phyloP scores from a whole-genome alignment of 2,329 filamentous ascomycete species.

The Apiospora phragmitis region DNA sequence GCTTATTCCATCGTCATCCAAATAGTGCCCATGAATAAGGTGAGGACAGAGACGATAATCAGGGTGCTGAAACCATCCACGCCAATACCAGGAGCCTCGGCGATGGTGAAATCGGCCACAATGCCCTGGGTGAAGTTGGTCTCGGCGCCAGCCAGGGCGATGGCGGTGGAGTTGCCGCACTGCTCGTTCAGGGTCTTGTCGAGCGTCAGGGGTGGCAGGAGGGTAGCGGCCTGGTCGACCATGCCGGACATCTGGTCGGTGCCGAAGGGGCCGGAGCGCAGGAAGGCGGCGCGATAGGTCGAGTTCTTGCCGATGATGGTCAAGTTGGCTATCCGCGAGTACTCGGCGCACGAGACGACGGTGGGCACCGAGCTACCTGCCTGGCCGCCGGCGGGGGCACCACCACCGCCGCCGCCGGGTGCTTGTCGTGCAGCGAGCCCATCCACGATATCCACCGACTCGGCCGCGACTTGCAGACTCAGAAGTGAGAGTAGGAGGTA shows the following conservation, averaged over 20 bases:
- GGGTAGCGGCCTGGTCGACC: constrained; percentile 41
- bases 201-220: constrained; percentile 37
- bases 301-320: constrained; percentile 46
- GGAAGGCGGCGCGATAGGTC: constrained; percentile 46
- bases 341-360: constrained; percentile 10
- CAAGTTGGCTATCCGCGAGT: constrained; percentile 40
- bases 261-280: constrained; percentile 43
- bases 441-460: not conserved
- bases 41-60: not conserved
- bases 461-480: constrained; percentile 3
- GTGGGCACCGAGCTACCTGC: not conserved
- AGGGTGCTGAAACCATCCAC: constrained; percentile 8
- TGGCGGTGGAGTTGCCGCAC: constrained; percentile 46
- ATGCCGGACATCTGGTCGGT: constrained; percentile 39
- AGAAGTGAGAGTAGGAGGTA: constrained; percentile 11
- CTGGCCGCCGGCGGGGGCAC: not conserved
- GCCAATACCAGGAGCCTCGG: constrained; percentile 28
- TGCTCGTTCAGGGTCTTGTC: constrained; percentile 41
- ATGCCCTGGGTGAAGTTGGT: constrained; percentile 44
- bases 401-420: not conserved
- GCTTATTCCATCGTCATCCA: constrained; percentile 8
- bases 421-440: constrained; percentile 4
- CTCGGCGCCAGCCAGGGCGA: constrained; percentile 44
- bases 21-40: not conserved
- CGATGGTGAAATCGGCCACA: constrained; percentile 36